Conservation (phyloP, 2,329 filamentous ascomycete genomes). For the Penicillium crustosum region DNA sequence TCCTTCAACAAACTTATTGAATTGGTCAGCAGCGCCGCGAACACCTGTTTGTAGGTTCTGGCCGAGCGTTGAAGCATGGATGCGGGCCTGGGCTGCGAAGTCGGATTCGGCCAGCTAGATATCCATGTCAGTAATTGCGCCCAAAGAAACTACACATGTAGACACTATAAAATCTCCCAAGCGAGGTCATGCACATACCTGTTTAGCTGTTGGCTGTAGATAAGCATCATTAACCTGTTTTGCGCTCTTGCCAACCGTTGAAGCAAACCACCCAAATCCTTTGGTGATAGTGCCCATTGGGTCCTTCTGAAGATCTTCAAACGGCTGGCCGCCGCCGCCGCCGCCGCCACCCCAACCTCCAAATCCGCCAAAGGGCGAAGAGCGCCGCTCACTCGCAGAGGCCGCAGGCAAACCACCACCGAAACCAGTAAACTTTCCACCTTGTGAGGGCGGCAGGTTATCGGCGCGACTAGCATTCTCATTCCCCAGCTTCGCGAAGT, state of each 20-base stretch:
- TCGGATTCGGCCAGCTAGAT: conserved; percentile 74
- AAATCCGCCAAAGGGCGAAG: conserved; percentile 25
- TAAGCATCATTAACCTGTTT: conserved; percentile 89
- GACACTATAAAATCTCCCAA: not conserved
- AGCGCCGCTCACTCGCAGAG: conserved; percentile 33
- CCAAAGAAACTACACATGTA: not conserved
- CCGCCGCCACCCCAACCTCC: conserved; percentile 25
- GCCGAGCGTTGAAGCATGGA: conserved; percentile 54
- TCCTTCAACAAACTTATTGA: conserved; percentile 87
- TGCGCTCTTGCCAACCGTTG: conserved; percentile 82
- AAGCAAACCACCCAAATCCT: conserved; percentile 91
- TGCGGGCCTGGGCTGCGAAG: conserved; percentile 69
- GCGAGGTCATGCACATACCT: conserved; percentile 54
- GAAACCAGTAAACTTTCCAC: conserved; percentile 89
- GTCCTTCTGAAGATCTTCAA: conserved; percentile 90
- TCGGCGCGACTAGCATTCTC: conserved; percentile 78
- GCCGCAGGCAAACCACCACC: conserved; percentile 69
- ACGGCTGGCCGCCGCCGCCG: conserved; percentile 55
- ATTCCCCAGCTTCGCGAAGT: conserved; percentile 80
- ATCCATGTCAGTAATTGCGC: not conserved
- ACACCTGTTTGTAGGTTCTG: conserved; percentile 66
- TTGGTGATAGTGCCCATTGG: conserved; percentile 85
- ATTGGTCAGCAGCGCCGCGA: conserved; percentile 72
- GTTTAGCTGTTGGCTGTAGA: conserved; percentile 87
- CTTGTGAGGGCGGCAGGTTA: conserved; percentile 78